phyloP scores from a whole-genome alignment of 768 basidiomycete genomes.

The Nidularia sp. region DNA sequence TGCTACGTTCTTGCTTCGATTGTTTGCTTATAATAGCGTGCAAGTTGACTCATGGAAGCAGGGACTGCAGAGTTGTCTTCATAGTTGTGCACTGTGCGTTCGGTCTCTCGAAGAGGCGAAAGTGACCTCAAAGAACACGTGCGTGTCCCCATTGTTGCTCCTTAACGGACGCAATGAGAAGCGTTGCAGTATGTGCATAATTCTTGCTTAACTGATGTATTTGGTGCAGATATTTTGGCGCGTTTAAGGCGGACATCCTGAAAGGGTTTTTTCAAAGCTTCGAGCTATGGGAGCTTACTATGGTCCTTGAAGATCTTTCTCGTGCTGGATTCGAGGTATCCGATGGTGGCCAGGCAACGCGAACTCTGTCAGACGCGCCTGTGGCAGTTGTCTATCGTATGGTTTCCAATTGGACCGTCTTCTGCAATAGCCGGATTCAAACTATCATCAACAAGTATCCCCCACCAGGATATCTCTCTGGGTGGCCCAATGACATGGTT shows the following conservation, averaged over 20 bases:
- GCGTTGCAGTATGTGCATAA: neutral
- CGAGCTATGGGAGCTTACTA: constrained; percentile 59
- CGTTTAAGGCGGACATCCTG: constrained; percentile 49
- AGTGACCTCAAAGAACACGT: constrained; percentile 65
- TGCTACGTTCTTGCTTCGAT: constrained; percentile 76
- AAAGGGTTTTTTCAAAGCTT: constrained; percentile 58
- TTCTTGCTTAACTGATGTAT: neutral
- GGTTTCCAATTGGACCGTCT: constrained; percentile 55
- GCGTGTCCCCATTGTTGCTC: constrained; percentile 25
- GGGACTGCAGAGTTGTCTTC: constrained; percentile 50
- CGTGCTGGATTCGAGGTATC: constrained; percentile 18
- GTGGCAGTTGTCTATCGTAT: constrained; percentile 58
- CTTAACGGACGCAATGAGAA: neutral
- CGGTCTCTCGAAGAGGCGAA: constrained; percentile 64
- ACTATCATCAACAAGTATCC: constrained; percentile 30
- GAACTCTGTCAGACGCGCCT: constrained; percentile 36
- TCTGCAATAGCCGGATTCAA: constrained; percentile 46
- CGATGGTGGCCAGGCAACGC: constrained; percentile 8
- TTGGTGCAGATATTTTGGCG: constrained; percentile 63
- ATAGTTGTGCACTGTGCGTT: constrained; percentile 68
- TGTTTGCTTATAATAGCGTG: constrained; percentile 71
- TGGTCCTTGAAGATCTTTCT: constrained; percentile 46
- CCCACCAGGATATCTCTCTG: constrained; percentile 29
- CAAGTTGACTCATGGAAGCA: constrained; percentile 63
- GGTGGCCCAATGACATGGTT: constrained; percentile 57